Conservation (phyloP, 2,329 filamentous ascomycete species). For the Exophiala mesophila region DNA sequence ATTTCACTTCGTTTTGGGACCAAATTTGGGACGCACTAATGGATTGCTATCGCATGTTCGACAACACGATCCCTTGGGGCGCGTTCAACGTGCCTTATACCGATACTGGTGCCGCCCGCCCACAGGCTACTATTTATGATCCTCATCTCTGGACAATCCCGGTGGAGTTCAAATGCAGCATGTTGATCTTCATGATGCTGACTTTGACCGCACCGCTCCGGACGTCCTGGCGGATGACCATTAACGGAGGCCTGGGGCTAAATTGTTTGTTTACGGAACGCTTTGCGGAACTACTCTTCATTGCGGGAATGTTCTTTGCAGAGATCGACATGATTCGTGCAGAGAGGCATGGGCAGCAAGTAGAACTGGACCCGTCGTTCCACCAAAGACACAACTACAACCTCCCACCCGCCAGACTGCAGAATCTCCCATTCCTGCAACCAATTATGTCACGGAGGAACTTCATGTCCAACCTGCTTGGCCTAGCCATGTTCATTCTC, state of each 20-base stretch:
- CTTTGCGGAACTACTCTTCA: conserved; percentile 8
- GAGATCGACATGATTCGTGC: conserved; percentile 9
- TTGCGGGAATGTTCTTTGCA: conserved; percentile 14
- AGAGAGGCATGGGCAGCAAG: not conserved
- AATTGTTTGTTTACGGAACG: conserved; percentile 6
- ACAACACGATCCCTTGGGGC: conserved; percentile 13
- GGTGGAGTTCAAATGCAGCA: conserved; percentile 41
- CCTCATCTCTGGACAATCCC: conserved; percentile 45
- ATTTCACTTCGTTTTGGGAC: not conserved
- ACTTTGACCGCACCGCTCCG: conserved; percentile 6
- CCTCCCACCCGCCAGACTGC: not conserved
- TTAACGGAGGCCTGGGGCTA: conserved; percentile 4
- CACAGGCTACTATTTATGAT: conserved; percentile 19
- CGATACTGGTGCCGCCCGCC: conserved; percentile 1
- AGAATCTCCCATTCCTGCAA: not conserved
- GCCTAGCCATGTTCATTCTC: conserved; percentile 2
- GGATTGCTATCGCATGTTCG: conserved; percentile 10
- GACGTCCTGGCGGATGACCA: conserved; percentile 2
- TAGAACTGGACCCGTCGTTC: not conserved
- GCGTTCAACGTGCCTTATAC: conserved; percentile 1
- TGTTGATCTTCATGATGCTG: conserved; percentile 19
- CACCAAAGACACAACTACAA: not conserved
- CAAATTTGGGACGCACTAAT: conserved; percentile 7
- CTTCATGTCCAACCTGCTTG: not conserved
- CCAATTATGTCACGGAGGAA: not conserved